These are phyloP conservation scores for Lophium mytilinum DNA, from an alignment of 495 filamentous ascomycete species.

Conservation along the genomic window DNA sequence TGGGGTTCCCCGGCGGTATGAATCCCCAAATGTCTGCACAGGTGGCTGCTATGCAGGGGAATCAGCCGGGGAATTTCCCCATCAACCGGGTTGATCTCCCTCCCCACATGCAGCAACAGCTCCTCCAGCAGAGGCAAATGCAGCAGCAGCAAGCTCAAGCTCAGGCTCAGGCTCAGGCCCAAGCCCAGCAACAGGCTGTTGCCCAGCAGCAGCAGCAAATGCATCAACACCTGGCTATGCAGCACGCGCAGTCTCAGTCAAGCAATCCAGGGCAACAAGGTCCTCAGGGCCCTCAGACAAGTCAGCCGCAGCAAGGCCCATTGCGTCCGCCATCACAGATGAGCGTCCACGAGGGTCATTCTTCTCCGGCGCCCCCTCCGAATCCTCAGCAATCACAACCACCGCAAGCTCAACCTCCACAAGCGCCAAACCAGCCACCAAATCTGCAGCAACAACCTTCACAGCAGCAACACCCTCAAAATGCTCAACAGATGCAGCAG, in stretches of 20 bases:
- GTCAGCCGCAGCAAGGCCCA: constrained; percentile 19
- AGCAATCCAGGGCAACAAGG: constrained; percentile 30
- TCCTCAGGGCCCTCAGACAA: constrained; percentile 21
- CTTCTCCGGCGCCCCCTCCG: constrained; percentile 22
- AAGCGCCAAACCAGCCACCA: constrained; percentile 33
- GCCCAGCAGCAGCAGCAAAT: constrained; percentile 40
- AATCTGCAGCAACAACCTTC: constrained; percentile 31
- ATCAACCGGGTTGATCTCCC: constrained; percentile 6
- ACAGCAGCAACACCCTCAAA: constrained; percentile 34
- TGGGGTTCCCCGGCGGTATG: constrained; percentile 16
- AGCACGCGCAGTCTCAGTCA: constrained; percentile 30
- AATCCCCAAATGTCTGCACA: constrained; percentile 3
- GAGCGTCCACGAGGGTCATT: constrained; percentile 17
- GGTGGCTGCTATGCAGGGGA: constrained; percentile 3
- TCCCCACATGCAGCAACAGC: constrained; percentile 19
- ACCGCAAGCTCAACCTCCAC: constrained; percentile 36
- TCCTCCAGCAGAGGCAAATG: constrained; percentile 25
- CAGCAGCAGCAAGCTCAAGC: constrained; percentile 27
- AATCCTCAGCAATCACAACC: constrained; percentile 27
- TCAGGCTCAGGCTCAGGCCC: constrained; percentile 20
- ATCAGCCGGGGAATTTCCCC: constrained; percentile 5
- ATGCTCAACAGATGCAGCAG: constrained; percentile 34
- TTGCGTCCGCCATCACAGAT: constrained; percentile 21
- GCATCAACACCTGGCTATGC: constrained; percentile 32
- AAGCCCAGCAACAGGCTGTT: constrained; percentile 43